These are phyloP conservation scores for Ceratocystiopsis sp. DNA, from an alignment of 2,329 filamentous ascomycete species.

Conservation along the genomic window DNA sequence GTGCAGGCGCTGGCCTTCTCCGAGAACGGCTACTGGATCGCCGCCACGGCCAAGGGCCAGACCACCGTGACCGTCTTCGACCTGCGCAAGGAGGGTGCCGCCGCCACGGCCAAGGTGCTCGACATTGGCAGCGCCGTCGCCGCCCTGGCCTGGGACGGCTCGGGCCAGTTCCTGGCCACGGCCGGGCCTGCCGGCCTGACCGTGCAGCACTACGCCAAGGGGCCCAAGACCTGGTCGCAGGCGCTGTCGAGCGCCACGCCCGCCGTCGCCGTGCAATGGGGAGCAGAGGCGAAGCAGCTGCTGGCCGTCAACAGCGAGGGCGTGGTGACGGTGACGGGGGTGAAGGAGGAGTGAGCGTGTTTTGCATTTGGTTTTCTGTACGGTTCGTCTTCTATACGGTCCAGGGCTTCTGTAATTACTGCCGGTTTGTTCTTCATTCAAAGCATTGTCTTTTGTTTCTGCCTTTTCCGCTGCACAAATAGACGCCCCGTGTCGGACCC, in stretches of 20 bases:
- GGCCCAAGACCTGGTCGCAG: conserved; percentile 77
- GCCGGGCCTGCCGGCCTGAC: conserved; percentile 65
- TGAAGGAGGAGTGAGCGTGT: conserved; percentile 24
- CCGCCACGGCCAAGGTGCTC: conserved; percentile 64
- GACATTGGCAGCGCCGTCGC: conserved; percentile 71
- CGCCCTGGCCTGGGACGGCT: conserved; percentile 81
- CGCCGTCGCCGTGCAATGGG: conserved; percentile 63
- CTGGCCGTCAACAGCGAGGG: conserved; percentile 61
- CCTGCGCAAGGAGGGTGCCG: conserved; percentile 76
- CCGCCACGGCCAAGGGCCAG: conserved; percentile 61
- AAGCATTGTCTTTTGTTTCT: no score
- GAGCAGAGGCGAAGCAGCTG: conserved; percentile 53
- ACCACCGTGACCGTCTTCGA: conserved; percentile 77
- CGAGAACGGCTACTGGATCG: conserved; percentile 94
- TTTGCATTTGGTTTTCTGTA: background rate
- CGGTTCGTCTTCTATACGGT: no score
- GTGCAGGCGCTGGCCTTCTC: conserved; percentile 71
- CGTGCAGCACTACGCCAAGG: conserved; percentile 80
- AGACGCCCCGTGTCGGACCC: no score
- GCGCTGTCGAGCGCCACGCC: conserved; percentile 60
- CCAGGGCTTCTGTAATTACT: no score
- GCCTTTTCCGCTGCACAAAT: no score
- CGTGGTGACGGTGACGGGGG: conserved; percentile 51
- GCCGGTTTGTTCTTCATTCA: no score
- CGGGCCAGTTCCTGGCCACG: conserved; percentile 77